These are phyloP conservation scores for Aspergillus neotritici DNA, from an alignment of 2,329 filamentous ascomycete genomes.

Conservation along the genomic window DNA sequence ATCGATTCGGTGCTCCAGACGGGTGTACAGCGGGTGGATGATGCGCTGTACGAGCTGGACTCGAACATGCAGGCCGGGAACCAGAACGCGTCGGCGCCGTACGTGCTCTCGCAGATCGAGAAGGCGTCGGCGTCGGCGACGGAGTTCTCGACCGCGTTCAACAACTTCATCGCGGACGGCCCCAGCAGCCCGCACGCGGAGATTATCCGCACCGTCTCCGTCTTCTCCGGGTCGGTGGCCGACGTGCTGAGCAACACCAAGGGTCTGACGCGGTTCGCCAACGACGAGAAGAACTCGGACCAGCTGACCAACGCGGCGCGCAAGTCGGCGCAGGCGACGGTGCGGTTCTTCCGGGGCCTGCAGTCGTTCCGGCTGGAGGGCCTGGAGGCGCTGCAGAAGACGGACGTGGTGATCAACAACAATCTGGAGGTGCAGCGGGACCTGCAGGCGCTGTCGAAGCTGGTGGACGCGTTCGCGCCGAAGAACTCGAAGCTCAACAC, in stretches of 20 bases:
- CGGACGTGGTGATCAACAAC: slow-evolving; percentile 93
- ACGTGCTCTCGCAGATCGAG: slow-evolving; percentile 93
- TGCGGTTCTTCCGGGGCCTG: slow-evolving; percentile 90
- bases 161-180: slow-evolving; percentile 96
- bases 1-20: slow-evolving; percentile 94
- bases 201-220: slow-evolving; percentile 85
- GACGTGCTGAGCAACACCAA: slow-evolving; percentile 97
- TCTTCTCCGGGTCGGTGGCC: slow-evolving; percentile 82
- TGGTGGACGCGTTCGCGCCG: slow-evolving; percentile 86
- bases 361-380: slow-evolving; percentile 91
- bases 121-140: slow-evolving; percentile 92
- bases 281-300: slow-evolving; percentile 91
- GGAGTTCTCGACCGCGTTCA: slow-evolving; percentile 96
- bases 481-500: slow-evolving; percentile 75
- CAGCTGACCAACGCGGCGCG: slow-evolving; percentile 76
- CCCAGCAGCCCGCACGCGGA: slow-evolving; percentile 84
- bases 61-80: slow-evolving; percentile 98
- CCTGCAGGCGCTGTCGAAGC: slow-evolving; percentile 85
- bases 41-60: slow-evolving; percentile 93
- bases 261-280: slow-evolving; percentile 84
- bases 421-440: slow-evolving; percentile 95
- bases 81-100: slow-evolving; percentile 91
- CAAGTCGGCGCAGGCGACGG: slow-evolving; percentile 76
- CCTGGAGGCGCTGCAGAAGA: slow-evolving; percentile 85
- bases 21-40: slow-evolving; percentile 88